Conservation (phyloP, 345 rosid species). For the Crucihimalaya himalaica region DNA sequence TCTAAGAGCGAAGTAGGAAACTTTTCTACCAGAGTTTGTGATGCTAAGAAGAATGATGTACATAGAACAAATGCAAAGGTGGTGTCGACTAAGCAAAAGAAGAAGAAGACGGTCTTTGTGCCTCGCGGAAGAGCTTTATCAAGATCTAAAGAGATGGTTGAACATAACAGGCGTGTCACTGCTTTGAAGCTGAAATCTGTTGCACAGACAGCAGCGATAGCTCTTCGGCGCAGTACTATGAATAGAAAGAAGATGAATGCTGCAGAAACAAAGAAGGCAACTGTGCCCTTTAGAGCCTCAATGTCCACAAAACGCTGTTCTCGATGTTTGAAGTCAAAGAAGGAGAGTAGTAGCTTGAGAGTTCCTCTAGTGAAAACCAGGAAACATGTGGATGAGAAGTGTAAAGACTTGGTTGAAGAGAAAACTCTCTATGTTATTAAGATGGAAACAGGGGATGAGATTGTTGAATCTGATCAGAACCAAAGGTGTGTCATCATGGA, state of each 20-base stretch:
- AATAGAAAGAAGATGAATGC: constrained; percentile 35
- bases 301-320: constrained; percentile 37
- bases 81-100: constrained; percentile 28
- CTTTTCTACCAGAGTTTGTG: constrained; percentile 5
- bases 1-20: not conserved
- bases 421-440: constrained; percentile 69
- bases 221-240: constrained; percentile 33
- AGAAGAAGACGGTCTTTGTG: constrained; percentile 8
- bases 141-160: constrained; percentile 42
- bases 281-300: constrained; percentile 38
- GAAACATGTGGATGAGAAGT: constrained; percentile 34
- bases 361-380: not conserved
- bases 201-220: constrained; percentile 37
- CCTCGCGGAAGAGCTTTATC: not conserved
- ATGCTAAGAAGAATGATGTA: constrained; percentile 10
- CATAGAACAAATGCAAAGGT: constrained; percentile 21
- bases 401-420: constrained; percentile 49
- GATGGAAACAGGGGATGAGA: constrained; percentile 50
- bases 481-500: constrained; percentile 47
- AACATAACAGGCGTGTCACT: constrained; percentile 35
- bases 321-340: constrained; percentile 41
- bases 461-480: constrained; percentile 49
- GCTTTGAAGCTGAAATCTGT: constrained; percentile 46
- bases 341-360: constrained; percentile 42
- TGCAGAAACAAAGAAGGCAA: constrained; percentile 38